These are phyloP conservation scores for Blepharisma japonicum DNA, from an alignment of 73 alveolate species.

Conservation along the genomic window DNA sequence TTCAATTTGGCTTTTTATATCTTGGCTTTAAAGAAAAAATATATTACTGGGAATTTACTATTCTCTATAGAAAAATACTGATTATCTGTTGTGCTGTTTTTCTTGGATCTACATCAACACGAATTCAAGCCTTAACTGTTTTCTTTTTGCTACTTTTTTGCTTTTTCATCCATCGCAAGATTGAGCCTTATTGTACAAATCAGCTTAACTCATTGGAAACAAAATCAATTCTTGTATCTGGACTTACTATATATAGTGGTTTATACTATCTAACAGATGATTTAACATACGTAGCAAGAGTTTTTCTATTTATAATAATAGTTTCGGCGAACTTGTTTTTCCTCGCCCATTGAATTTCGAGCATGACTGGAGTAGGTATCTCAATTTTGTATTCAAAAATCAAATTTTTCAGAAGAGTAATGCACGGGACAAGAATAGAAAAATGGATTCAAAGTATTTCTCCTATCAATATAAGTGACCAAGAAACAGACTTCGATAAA, in stretches of 20 bases:
- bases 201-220: background rate
- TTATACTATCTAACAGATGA: constrained; percentile 48
- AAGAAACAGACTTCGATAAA: too few species aligned
- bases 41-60: constrained; percentile 46
- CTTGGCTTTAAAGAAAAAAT: constrained; percentile 32
- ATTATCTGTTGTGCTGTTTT: background rate
- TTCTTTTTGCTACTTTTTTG: background rate
- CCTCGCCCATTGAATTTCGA: constrained; percentile 32
- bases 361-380: too few species aligned
- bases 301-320: constrained; percentile 39
- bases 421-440: too few species aligned
- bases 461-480: too few species aligned
- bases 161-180: background rate
- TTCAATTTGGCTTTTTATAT: constrained; percentile 38
- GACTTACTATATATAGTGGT: constrained; percentile 44
- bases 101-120: background rate
- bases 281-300: constrained; percentile 32
- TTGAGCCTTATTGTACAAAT: constrained; percentile 11
- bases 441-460: too few species aligned
- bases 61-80: constrained; percentile 37
- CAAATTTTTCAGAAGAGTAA: too few species aligned
- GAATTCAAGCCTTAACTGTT: constrained; percentile 13
- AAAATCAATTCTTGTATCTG: constrained; percentile 29
- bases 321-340: constrained; percentile 39
- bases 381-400: too few species aligned